Evolutionary conservation across 1,284 basidiomycete genomes (phyloP).

Genomic region (Cronartium quercuum): DNA sequence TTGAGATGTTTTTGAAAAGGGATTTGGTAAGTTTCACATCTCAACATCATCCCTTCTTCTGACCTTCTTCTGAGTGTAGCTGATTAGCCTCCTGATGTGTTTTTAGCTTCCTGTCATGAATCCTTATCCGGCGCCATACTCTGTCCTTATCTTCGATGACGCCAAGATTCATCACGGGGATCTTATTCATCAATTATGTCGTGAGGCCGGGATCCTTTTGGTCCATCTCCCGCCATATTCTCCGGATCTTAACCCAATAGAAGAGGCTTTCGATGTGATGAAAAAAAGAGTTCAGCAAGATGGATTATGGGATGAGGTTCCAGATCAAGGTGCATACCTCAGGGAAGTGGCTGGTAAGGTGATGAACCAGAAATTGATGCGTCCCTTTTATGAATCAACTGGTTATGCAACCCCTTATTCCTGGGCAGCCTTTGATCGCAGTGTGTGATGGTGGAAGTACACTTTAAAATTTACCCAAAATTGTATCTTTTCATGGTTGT

Average conservation of each 20-base stretch:
- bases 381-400: too few species aligned
- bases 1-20: slow-evolving; percentile 5
- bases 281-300: neutral
- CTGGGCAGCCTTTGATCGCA: too few species aligned
- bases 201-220: neutral
- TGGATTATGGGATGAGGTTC: too few species aligned
- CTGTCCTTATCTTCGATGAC: slow-evolving; percentile 4
- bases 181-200: neutral
- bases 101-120: neutral
- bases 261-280: neutral
- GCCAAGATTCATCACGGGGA: slow-evolving; percentile 9
- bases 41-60: neutral
- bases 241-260: slow-evolving; percentile 20
- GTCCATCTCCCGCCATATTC: slow-evolving; percentile 13
- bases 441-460: too few species aligned
- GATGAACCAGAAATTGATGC: too few species aligned
- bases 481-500: too few species aligned
- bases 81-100: neutral
- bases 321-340: too few species aligned
- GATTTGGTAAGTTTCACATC: neutral
- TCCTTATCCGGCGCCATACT: neutral
- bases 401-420: too few species aligned
- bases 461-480: too few species aligned
- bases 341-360: too few species aligned
- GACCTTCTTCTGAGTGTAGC: neutral